These are phyloP conservation scores for Sphaerulina musiva DNA, from an alignment of 2,329 filamentous ascomycete genomes.

Conservation along the genomic window DNA sequence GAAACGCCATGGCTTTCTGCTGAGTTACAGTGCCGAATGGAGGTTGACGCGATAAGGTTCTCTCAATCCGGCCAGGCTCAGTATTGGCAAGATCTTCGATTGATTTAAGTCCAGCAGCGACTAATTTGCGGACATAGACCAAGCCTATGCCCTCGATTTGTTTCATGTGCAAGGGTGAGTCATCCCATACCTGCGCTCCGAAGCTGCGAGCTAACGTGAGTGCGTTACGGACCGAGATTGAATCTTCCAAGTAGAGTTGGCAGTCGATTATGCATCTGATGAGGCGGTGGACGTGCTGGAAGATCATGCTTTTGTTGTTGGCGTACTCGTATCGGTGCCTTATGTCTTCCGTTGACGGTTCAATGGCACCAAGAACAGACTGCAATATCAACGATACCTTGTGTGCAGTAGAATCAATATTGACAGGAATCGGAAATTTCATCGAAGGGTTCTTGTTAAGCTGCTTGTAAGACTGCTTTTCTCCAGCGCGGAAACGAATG, in stretches of 20 bases:
- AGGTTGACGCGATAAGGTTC: constrained; percentile 68
- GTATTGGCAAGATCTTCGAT: constrained; percentile 63
- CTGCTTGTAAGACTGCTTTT: constrained; percentile 63
- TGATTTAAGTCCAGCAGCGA: constrained; percentile 61
- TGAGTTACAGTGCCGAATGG: constrained; percentile 71
- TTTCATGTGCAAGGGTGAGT: constrained; percentile 69
- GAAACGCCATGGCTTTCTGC: constrained; percentile 62
- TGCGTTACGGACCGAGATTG: constrained; percentile 58
- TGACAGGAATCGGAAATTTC: constrained; percentile 63
- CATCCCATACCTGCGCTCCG: constrained; percentile 72
- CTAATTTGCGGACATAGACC: constrained; percentile 67
- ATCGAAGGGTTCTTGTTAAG: constrained; percentile 64
- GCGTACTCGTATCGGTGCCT: constrained; percentile 52
- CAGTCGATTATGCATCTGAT: constrained; percentile 73
- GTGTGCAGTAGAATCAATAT: constrained; percentile 59
- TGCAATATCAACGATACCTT: constrained; percentile 77
- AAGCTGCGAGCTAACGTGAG: constrained; percentile 74
- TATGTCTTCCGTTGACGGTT: constrained; percentile 53
- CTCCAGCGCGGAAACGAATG: constrained; percentile 61
- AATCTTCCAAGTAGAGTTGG: constrained; percentile 57
- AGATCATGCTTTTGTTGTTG: constrained; percentile 57
- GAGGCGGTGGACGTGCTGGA: constrained; percentile 62
- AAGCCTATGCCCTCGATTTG: constrained; percentile 75
- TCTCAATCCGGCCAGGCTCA: constrained; percentile 68
- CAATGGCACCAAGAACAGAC: constrained; percentile 60